Conservation (phyloP, 139 green algal genomes). For the Haematococcus lacustris region DNA sequence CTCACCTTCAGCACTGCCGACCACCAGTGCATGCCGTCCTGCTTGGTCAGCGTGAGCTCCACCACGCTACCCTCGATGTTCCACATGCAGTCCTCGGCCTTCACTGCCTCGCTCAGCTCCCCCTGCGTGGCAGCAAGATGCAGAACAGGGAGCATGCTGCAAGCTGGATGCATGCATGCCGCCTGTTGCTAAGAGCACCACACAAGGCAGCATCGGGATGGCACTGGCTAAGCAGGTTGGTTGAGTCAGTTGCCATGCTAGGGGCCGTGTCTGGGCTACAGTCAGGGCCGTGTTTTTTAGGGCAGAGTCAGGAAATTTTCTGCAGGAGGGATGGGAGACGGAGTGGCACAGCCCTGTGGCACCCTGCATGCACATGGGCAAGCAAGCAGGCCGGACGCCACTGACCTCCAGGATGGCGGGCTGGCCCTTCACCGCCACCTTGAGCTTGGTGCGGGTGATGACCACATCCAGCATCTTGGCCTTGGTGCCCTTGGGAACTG, state of each 20-base stretch:
- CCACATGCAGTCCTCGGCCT: constrained; percentile 88
- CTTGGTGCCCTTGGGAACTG: constrained; percentile 66
- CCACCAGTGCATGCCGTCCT: constrained; percentile 92
- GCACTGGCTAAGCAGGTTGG: too few species aligned
- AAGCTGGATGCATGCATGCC: constrained; percentile 5
- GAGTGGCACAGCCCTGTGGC: too few species aligned
- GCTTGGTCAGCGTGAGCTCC: constrained; percentile 82
- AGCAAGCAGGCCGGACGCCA: too few species aligned
- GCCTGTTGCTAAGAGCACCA: too few species aligned
- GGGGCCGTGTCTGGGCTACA: too few species aligned
- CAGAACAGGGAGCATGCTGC: too few species aligned
- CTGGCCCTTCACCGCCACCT: constrained; percentile 68
- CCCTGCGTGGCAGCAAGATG: constrained; percentile 55
- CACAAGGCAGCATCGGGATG: too few species aligned
- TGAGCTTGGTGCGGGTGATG: constrained; percentile 64
- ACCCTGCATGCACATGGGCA: too few species aligned
- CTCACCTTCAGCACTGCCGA: constrained; percentile 36
- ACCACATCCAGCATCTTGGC: constrained; percentile 43
- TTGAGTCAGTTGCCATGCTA: too few species aligned
- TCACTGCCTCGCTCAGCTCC: constrained; percentile 66
- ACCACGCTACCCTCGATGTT: constrained; percentile 57
- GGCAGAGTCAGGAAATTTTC: too few species aligned
- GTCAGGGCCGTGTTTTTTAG: too few species aligned
- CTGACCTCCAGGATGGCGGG: constrained; percentile 51
- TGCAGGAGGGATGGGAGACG: too few species aligned